Base-by-base conservation (phyloP, 148 eudicot genomes). In the Talinum fruticosum region DNA sequence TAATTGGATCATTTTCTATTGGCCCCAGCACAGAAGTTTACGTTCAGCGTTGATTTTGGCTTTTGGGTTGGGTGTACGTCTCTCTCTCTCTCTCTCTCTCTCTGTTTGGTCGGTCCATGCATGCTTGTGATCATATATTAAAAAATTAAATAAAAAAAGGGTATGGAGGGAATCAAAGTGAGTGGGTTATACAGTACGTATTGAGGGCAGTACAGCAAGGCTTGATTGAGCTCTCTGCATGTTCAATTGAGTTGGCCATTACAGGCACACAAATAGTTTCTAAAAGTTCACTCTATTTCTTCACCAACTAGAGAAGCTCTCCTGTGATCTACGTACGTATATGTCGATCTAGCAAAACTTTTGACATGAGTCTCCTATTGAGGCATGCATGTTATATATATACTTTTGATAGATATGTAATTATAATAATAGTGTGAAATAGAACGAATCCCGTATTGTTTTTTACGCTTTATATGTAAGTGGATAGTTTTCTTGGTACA, bases 171-270 rank as follows among this genome's bases (percentile, higher is more conserved):
- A 62, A 28, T 62, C 18, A 62, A 62, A 62, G 66, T 62, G 66
- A 62, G 66, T 62, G 66, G 10, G 16, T 28, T 0, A 28, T 62
- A 61, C 15, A 61, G 66, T 61, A 6, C 32, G 6, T 53, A 16
- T 4, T 1, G 23, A 7, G 32, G 29, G 3, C 1, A 0, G 12
- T 1, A 59, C 30, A 59, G 65, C 32, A 4, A 59, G 14, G 28
- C 28, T 59, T n/a, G 4, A 59, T n/a, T n/a, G 4, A 59, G 65
- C 30, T 59, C 65, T 59, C 77, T 79, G 73, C 73, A 65, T 72
- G 66, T 53, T 30, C 77, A 73, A 73, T 73, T 73, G 72, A 45
- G 73, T 79, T 73, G 81, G 36, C 34, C 65, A 62, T 51, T 62
- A 3, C 26, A 32, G 72, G 18, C 69, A 23, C n/a, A 18, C 16